A percentile compares a stretch with the other conserved stretches of the same genome.
These are phyloP conservation scores for Cercospora nicotianae DNA, from an alignment of 2,329 filamentous ascomycete genomes.

Conservation along the genomic window DNA sequence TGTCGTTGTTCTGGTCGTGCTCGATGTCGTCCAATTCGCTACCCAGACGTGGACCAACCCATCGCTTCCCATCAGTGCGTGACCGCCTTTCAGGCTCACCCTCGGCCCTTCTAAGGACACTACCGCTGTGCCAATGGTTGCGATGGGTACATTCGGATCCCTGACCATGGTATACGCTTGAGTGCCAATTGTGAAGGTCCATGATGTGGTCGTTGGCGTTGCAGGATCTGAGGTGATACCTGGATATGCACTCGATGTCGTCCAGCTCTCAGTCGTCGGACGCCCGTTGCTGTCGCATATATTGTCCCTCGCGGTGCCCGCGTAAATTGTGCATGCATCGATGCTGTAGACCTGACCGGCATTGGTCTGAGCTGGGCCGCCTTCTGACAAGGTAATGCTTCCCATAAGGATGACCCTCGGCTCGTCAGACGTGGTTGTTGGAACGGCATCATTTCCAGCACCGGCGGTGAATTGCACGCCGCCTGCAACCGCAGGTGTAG, in stretches of 20 bases:
- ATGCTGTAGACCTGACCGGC: not conserved
- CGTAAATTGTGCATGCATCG: not conserved
- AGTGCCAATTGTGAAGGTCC: not conserved
- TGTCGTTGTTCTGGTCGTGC: not conserved
- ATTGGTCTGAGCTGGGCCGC: not conserved
- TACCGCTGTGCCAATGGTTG: not conserved
- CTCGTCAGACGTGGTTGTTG: not conserved
- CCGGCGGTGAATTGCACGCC: not conserved
- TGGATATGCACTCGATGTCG: not conserved
- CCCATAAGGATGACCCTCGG: slow-evolving; percentile 1
- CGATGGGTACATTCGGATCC: not conserved
- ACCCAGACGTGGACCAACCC: not conserved
- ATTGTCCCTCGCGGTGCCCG: not conserved
- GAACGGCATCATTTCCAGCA: not conserved
- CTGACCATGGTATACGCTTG: not conserved
- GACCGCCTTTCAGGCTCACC: not conserved
- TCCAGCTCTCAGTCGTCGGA: not conserved
- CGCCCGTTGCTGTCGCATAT: not conserved
- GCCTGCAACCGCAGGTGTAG: not conserved
- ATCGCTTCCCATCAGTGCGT: not conserved
- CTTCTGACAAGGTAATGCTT: not conserved
- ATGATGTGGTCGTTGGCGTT: not conserved
- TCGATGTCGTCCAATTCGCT: not conserved
- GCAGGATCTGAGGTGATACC: not conserved
- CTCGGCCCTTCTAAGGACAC: not conserved